Base-by-base conservation (phyloP, 345 rosid genomes). In the Linum usitatissimum region DNA sequence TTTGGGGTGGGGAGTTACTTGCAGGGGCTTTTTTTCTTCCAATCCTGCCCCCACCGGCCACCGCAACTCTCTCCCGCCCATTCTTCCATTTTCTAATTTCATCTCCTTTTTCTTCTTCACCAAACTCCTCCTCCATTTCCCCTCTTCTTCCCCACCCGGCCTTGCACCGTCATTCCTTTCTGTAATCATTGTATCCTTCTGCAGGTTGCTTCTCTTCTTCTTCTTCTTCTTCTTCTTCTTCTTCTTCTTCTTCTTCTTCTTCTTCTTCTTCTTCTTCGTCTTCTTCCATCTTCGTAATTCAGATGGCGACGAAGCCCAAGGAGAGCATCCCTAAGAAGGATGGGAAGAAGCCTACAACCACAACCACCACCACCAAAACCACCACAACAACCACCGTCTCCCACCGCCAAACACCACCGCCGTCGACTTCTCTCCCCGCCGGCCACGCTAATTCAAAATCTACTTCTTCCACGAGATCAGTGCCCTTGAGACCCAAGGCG, bases 401-500 rank as follows among this genome's bases (percentile, higher is more conserved):
- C 51, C 51, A 45, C 51, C 13, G 51, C 28, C 28, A 23, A n/a
- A n/a, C n/a, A 23, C 28, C 28, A 23, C 28, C 28, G 51, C 51
- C 14, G 10, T 34, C 38, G 8, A 4, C 38, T 34, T 34, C 38
- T 34, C 38, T 34, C 8, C 51, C 51, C 13, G 13, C 15, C 51
- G 13, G 51, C 51, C 15, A 5, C 51, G 8, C 38, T 34, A 34
- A 34, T 34, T 34, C 4, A 34, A 34, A 34, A 34, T 34, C 38
- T 4, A 6, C 55, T 1, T 36, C 66, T 12, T 62, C 73, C 6
- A 39, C 40, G 9, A 65, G 54, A 38, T 70, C 77, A 34, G 18
- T 71, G 20, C 93, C 88, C 73, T 73, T 86, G n/a, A 88, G 66
- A 68, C 88, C 94, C 13, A 86, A 94, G 1, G 9, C 71, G 1